Base-by-base conservation (phyloP, 352 stramenopile species). In the Thalassiosira ordinaria region DNA sequence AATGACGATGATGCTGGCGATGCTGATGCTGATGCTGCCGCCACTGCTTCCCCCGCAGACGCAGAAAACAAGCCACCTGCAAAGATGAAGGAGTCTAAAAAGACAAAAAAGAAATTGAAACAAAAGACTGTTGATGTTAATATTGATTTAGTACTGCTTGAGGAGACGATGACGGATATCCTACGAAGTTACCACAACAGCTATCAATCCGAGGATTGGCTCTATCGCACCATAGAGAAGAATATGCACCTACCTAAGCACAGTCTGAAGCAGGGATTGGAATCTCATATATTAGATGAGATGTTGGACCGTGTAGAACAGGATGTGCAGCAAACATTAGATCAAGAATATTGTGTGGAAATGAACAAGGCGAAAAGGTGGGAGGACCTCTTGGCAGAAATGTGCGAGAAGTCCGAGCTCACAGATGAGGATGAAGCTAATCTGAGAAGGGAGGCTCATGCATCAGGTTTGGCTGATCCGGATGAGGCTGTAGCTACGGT, bases 221-320 rank as follows among this genome's bases (percentile, higher is more conserved):
- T 73, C 14, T 49, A 51, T 55, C n/a, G 64, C 24, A 73, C 64
- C 1, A 41, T 73, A 4, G 64, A 73, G 24, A 73, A 73, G 31
- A 73, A 73, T 35, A 60, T 73, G 64, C 49, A 37, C 14, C 52
- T 73, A 14, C 64, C 64, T 1, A 73, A 73, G 29, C 27, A 73
- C 26, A 33, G 24, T 0, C 31, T 73, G 16, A 33, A 22, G 9
- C 16, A 37, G 4, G 52, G 9, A 0, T 31, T 73, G 6, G 64
- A 73, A n/a, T 16, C 64, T 16, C 44, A 64, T 24, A 35, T 73
- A 14, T 31, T 60, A 5, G 31, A 64, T 27, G 20, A 73, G 13
- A 73, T 63, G 47, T n/a, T 59, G 31, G 20, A 11, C 0, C 64
- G 64, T 14, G 49, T 31, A 27, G 49, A 73, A 27, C 35, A 59